A percentile compares a stretch with the other conserved stretches of the same genome.
These are phyloP conservation scores for Candida tetrigidarum DNA, from an alignment of 1,139 yeast species.

Conservation along the genomic window DNA sequence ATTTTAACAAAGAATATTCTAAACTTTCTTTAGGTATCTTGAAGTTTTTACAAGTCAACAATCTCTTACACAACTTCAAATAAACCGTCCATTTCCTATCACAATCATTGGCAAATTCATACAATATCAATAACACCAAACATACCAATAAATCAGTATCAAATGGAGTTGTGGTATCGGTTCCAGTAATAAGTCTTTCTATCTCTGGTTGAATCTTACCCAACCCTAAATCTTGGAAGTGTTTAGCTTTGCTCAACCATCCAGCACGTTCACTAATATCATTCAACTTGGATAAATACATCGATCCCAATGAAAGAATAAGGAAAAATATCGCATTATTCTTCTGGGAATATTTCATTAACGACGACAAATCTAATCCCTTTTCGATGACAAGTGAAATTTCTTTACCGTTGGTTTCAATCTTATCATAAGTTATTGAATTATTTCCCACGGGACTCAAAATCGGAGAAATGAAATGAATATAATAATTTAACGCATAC, in stretches of 20 bases:
- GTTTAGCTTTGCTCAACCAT: constrained; percentile 24
- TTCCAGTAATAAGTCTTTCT: constrained; percentile 12
- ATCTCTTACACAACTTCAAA: constrained; percentile 25
- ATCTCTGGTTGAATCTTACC: constrained; percentile 16
- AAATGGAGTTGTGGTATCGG: constrained; percentile 2
- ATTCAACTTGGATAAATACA: constrained; percentile 26
- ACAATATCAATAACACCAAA: constrained; percentile 28
- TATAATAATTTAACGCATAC: constrained; percentile 31
- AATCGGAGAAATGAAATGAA: constrained; percentile 31
- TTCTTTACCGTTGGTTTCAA: constrained; percentile 11
- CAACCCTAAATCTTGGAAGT: constrained; percentile 25
- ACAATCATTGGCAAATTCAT: constrained; percentile 35
- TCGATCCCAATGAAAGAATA: constrained; percentile 30
- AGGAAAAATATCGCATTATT: constrained; percentile 29
- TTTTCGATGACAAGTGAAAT: constrained; percentile 23
- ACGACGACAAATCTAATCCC: constrained; percentile 27
- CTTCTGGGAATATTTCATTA: constrained; percentile 30
- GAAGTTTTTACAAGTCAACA: constrained; percentile 23
- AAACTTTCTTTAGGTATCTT: constrained; percentile 19
- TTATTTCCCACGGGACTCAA: constrained; percentile 28
- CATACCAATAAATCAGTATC: constrained; percentile 26
- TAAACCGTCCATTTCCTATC: constrained; percentile 29
- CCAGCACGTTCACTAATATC: constrained; percentile 15
- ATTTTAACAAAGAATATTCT: constrained; percentile 27
- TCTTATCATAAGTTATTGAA: constrained; percentile 18